These are phyloP conservation scores for Aphanomyces stellatus DNA, from an alignment of 352 stramenopile species.

Conservation along the genomic window DNA sequence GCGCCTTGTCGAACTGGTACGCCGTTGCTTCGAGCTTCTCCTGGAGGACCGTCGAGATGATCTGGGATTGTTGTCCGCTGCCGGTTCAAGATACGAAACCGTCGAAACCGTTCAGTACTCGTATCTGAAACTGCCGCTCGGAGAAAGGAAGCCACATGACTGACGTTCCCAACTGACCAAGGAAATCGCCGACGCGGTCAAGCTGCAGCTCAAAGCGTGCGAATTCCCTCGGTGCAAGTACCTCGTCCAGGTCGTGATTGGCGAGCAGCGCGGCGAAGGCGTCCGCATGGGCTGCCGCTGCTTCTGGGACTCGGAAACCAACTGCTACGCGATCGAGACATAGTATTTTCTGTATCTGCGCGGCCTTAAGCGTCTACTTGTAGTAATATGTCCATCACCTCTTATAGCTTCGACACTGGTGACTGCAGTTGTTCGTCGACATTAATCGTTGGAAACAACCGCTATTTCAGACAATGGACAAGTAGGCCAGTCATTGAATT, in stretches of 20 bases:
- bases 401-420: too few relatives aligned
- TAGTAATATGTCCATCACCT: too few relatives aligned
- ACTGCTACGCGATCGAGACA: constrained; percentile 84
- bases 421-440: too few relatives aligned
- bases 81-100: too few relatives aligned
- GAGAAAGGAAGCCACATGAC: constrained; percentile 59
- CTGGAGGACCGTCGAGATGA: too few relatives aligned
- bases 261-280: constrained; percentile 81
- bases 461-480: too few relatives aligned
- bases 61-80: too few relatives aligned
- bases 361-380: constrained; percentile 82
- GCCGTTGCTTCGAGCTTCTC: too few relatives aligned
- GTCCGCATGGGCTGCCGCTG: constrained; percentile 84
- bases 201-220: constrained; percentile 60
- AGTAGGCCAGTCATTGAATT: too few relatives aligned
- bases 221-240: constrained; percentile 86
- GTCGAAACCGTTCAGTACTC: too few relatives aligned
- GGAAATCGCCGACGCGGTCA: constrained; percentile 79
- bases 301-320: constrained; percentile 85
- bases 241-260: constrained; percentile 85
- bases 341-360: constrained; percentile 85
- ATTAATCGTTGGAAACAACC: too few relatives aligned
- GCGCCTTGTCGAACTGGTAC: too few relatives aligned
- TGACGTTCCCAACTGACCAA: constrained; percentile 66
- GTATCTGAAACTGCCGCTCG: constrained; percentile 71